Base-by-base conservation (phyloP, 2,329 filamentous ascomycete genomes). In the Aureobasidium sp. region DNA sequence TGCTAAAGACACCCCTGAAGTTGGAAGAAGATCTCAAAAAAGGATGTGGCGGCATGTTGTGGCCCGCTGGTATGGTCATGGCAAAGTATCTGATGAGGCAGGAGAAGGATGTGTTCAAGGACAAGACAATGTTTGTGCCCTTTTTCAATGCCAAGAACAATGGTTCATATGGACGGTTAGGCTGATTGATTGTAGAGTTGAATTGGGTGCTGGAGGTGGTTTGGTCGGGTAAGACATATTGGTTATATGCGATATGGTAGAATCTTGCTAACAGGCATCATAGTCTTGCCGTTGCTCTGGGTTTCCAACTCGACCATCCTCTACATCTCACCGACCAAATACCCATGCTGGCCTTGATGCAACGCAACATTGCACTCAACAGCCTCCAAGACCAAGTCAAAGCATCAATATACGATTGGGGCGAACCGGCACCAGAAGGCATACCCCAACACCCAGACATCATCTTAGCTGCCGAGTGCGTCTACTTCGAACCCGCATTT, bases 401-500 rank as follows among this genome's bases (percentile, higher is more conserved):
- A 66, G 84, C 91, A 17, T 78, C 84, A 61, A 79, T 96, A 29
- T 82, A 97, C 67, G 89, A 97, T 73, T 97, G 93, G 93, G 82
- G 81, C 20, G 70, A 75, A 36, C 69, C 77, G 17, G 70, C 73
- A 36, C 72, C 76, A 64, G 61, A 74, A 63, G 59, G 68, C 62
- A 65, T 78, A 56, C 75, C 80, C 61, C 79, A 80, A 67, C 83
- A 83, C 65, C 90, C 91, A 20, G 86, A 92, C 69, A 80, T 96
- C 61, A 86, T 99, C 62, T 82, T 97, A n/a, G 94, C 94, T 3
- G 93, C 92, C 44, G 94, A 97, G 74, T 97, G 93, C 76, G 91
- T 96, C 53, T 99, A 97, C 78, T 96, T 96, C 74, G 94, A 97
- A 75, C 91, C 93, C 2, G 90, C 94, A 1, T 97, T 97, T 71